phyloP scores from a whole-genome alignment of 345 rosid species.

The Cardiospermum halicacabum region DNA sequence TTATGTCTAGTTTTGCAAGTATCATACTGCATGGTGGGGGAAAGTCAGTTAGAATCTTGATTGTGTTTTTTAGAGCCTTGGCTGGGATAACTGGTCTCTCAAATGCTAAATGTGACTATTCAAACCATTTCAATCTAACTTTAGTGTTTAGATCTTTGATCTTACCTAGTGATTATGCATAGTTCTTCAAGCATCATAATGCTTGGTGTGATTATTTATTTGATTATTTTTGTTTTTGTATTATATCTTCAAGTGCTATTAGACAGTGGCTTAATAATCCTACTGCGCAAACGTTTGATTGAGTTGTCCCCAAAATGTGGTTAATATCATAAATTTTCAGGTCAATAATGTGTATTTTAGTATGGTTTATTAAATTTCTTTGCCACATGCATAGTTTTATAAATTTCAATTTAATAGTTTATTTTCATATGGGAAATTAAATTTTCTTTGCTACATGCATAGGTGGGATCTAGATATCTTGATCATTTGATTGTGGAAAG shows the following conservation, averaged over 20 bases:
- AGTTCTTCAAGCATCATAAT: neutral
- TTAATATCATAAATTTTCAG: slow-evolving; percentile 8
- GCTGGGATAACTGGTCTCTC: too few relatives aligned
- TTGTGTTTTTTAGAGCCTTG: too few relatives aligned
- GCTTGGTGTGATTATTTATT: neutral
- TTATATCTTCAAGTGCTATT: neutral
- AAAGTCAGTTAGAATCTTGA: too few relatives aligned
- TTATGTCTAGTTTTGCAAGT: too few relatives aligned
- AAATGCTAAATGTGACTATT: too few relatives aligned
- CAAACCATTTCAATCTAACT: too few relatives aligned
- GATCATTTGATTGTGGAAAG: slow-evolving; percentile 98
- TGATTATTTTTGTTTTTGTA: neutral
- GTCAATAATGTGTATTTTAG: slow-evolving; percentile 4
- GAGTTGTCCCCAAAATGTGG: slow-evolving; percentile 2
- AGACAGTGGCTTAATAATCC: neutral
- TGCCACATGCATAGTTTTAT: slow-evolving; percentile 42
- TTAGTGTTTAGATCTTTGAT: too few relatives aligned
- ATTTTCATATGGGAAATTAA: slow-evolving; percentile 5
- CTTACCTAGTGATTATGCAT: neutral
- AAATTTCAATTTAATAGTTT: too few relatives aligned
- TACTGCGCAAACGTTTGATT: neutral
- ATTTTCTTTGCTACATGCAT: slow-evolving; percentile 19
- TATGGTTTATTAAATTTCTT: slow-evolving; percentile 10
- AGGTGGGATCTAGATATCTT: slow-evolving; percentile 99
- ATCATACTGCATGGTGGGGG: too few relatives aligned